These are phyloP conservation scores for Candida frijolesensis DNA, from an alignment of 1,139 yeast species.

Conservation along the genomic window DNA sequence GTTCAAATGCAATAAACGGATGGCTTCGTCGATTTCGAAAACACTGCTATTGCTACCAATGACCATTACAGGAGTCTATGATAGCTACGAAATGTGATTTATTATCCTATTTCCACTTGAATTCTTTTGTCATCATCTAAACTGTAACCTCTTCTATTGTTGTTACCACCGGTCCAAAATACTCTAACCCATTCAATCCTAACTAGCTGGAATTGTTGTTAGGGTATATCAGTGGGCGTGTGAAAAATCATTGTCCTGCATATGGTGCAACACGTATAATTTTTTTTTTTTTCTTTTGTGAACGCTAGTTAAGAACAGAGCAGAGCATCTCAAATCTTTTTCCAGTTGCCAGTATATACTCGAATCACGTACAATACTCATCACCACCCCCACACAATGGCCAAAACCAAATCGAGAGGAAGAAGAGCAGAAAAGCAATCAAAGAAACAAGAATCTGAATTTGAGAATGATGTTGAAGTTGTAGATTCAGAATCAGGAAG, in stretches of 20 bases:
- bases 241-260: not conserved
- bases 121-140: too few species aligned
- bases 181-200: too few species aligned
- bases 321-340: conserved; percentile 11
- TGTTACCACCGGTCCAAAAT: too few species aligned
- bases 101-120: too few species aligned
- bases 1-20: too few species aligned
- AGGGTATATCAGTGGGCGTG: not conserved
- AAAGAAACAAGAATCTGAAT: conserved; percentile 17
- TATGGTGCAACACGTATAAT: not conserved
- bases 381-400: conserved; percentile 15
- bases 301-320: not conserved
- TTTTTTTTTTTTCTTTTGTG: not conserved
- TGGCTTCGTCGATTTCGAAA: too few species aligned
- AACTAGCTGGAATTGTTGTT: too few species aligned
- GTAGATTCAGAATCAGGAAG: conserved; percentile 17
- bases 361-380: not conserved
- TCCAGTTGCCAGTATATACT: not conserved
- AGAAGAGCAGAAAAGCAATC: conserved; percentile 60
- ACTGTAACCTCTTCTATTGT: too few species aligned
- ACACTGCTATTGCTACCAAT: too few species aligned
- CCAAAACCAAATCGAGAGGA: conserved; percentile 56
- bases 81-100: too few species aligned
- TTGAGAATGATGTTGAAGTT: conserved; percentile 18
- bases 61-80: too few species aligned